A percentile compares a stretch with the other conserved stretches of the same genome.
These are phyloP conservation scores for Salix arbutifolia DNA, from an alignment of 345 rosid species.

Conservation along the genomic window DNA sequence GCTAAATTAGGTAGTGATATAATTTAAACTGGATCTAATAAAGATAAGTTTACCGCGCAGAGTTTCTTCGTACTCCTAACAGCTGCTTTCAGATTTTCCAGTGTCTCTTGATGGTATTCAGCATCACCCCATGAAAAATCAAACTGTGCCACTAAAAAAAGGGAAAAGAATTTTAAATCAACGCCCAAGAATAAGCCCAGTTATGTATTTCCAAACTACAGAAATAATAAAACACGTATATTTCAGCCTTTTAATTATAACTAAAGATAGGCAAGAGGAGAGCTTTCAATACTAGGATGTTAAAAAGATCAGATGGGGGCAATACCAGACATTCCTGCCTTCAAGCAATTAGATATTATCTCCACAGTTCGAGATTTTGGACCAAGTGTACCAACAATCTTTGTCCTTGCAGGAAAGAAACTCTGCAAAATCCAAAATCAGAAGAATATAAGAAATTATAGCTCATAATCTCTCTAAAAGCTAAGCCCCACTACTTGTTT, in stretches of 20 bases:
- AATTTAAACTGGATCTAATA: neutral
- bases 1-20: neutral
- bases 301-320: neutral
- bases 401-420: slow-evolving; percentile 93
- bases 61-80: slow-evolving; percentile 80
- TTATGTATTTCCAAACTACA: too few species aligned
- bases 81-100: slow-evolving; percentile 73
- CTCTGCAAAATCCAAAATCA: slow-evolving; percentile 39
- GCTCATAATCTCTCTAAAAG: neutral
- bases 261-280: neutral
- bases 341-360: slow-evolving; percentile 66
- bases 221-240: neutral
- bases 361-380: slow-evolving; percentile 76
- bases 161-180: neutral
- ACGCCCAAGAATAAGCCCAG: neutral
- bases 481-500: neutral
- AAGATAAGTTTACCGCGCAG: slow-evolving; percentile 59
- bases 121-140: slow-evolving; percentile 87
- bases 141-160: slow-evolving; percentile 67
- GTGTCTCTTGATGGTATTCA: slow-evolving; percentile 78
- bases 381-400: slow-evolving; percentile 94
- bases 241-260: neutral
- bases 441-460: neutral
- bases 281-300: neutral
- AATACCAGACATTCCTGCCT: slow-evolving; percentile 92